Evolutionary conservation across 2,329 filamentous ascomycete genomes (phyloP).

Genomic region (Alternaria tenuissima): DNA sequence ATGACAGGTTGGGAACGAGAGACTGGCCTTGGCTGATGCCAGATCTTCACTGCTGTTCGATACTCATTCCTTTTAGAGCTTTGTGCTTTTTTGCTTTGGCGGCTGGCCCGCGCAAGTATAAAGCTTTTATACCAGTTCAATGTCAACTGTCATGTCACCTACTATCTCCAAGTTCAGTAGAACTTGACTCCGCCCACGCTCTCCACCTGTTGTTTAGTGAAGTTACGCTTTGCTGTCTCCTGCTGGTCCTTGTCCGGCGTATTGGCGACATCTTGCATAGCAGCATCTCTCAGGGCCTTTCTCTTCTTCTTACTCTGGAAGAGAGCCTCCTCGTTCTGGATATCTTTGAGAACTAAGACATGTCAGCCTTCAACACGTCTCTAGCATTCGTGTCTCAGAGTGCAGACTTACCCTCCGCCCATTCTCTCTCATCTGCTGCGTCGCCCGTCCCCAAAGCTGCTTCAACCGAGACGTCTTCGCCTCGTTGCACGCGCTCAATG

Average conservation of each 20-base stretch:
- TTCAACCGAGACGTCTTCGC: slow-evolving; percentile 72
- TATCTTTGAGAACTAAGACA: slow-evolving; percentile 67
- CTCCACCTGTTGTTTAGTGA: slow-evolving; percentile 34
- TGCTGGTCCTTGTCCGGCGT: slow-evolving; percentile 34
- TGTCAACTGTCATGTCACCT: neutral
- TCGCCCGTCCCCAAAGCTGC: slow-evolving; percentile 81
- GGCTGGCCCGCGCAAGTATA: slow-evolving; percentile 1
- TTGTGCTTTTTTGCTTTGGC: neutral
- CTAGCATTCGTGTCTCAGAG: neutral
- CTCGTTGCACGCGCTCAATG: slow-evolving; percentile 58
- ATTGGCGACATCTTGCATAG: slow-evolving; percentile 15
- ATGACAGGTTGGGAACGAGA: neutral
- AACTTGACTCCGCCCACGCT: slow-evolving; percentile 43
- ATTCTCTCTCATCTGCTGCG: slow-evolving; percentile 76
- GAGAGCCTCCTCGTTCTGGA: slow-evolving; percentile 69
- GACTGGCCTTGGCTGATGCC: neutral
- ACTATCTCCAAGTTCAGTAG: slow-evolving; percentile 28
- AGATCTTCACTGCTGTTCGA: neutral
- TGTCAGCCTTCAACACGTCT: slow-evolving; percentile 17
- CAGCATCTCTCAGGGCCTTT: slow-evolving; percentile 34
- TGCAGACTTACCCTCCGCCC: slow-evolving; percentile 76
- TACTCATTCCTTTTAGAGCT: neutral
- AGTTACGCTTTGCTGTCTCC: slow-evolving; percentile 37
- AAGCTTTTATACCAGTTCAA: neutral
- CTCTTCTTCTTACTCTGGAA: slow-evolving; percentile 56